Evolutionary conservation across 768 basidiomycete species (phyloP), one percentile per base, ranked within the genome.

Genomic region (Kwoniella heveanensis): DNA sequence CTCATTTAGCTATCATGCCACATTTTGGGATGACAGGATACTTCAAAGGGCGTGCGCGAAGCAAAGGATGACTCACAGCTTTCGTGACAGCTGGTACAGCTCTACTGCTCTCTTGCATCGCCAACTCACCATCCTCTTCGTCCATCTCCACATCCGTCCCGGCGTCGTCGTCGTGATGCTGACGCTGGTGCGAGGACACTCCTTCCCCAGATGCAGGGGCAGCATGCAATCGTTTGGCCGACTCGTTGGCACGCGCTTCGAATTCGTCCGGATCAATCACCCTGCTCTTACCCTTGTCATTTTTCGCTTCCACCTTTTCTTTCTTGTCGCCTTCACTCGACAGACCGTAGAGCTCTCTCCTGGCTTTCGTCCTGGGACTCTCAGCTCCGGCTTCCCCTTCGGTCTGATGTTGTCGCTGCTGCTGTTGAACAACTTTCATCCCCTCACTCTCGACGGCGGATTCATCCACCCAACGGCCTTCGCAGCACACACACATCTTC

Each of bases 401-500:
- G 13, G 32, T 13, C n/a, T n/a, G n/a, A n/a, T n/a, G n/a, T n/a
- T n/a, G n/a, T n/a, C n/a, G n/a, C n/a, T n/a, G n/a, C n/a, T n/a
- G n/a, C n/a, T n/a, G n/a, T 32, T 32, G 10, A 10, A 39, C 19
- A 2, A 53, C 49, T 22, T 46, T 49, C 24, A 54, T 49, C 2
- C 64, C 49, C 9, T 36, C 51, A 26, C 19, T 44, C 13, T 26
- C 49, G 4, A 52, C 37, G 4, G 24, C 27, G 7, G 25, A 13
- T 49, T 72, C 72, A 46, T 56, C 59, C 13, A 74, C 69, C 62
- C 67, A 79, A 39, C 74, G 54, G 8, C 59, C 58, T 10, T 65
- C 69, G 47, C 78, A 79, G 15, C 60, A 51, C 1, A 79, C 78
- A 49, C 78, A 79, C 62, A 71, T 61, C 59, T 66, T 64, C 51